Base-by-base conservation (phyloP, 2,329 filamentous ascomycete species). In the Verticillium dahliae region DNA sequence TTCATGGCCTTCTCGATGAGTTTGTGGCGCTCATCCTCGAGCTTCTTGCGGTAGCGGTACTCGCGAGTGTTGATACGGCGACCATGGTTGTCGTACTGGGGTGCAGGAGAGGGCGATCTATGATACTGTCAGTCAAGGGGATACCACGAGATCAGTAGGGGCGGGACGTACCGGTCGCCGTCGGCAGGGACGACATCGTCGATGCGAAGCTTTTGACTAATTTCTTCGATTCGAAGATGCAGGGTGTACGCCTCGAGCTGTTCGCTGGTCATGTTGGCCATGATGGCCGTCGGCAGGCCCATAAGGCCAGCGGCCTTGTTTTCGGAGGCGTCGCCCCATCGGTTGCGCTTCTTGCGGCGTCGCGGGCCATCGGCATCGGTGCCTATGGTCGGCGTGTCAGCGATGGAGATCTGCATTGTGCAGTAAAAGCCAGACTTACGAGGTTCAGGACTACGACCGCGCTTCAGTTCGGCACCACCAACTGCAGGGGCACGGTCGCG, bases 1-100 rank as follows among this genome's bases (percentile, higher is more conserved):
- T 98, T 98, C 91, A 98, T 97, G 71, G 95, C 95, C 83, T 96
- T 97, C 75, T 99, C 95, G 74, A 99, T 91, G 70, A 98, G 85
- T 78, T 98, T 98, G 81, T 99, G 95, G 68, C 95, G 93, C 80
- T 99, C 95, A 75, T 99, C 95, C 80, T 99, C 95, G 66, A 99
- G 90, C 66, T 90, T 89, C 85, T 98, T 99, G 75, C 94, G 90
- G 80, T 99, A 99, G 72, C 95, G 92, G 80, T 94, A 97, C 81
- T 99, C 96, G 78, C 96, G 88, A 62, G 96, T 99, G 79, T 99
- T 99, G 80, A 98, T 92, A 92, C 95, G 95, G 70, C 94, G 91
- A 81, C 95, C 95, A 73, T 97, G 96, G 81, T 99, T 99, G 78
- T 99, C 95, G 80, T 99, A 99, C 78, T 98, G 94, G 11, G 95